Conservation (phyloP, 371 early-diverging fungal species). For the Umbelopsis sp. region DNA sequence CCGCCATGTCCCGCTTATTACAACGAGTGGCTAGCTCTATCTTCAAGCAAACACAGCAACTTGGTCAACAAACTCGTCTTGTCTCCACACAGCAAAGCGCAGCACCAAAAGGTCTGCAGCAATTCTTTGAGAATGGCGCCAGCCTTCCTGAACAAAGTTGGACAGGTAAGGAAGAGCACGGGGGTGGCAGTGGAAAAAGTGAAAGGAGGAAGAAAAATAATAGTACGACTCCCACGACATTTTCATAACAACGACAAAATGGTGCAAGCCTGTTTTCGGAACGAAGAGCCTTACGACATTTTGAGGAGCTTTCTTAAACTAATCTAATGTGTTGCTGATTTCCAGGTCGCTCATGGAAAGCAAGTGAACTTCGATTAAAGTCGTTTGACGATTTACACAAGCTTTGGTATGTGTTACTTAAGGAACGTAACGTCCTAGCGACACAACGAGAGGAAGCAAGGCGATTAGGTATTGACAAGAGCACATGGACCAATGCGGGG, state of each 20-base stretch:
- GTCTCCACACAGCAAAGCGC: not conserved
- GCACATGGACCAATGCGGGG: constrained; percentile 73
- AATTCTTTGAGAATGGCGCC: constrained; percentile 87
- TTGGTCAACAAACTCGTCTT: constrained; percentile 4
- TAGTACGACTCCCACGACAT: not conserved
- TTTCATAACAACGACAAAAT: no score
- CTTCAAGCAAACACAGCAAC: constrained; percentile 1
- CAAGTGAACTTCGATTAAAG: constrained; percentile 88
- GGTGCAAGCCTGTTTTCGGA: not conserved
- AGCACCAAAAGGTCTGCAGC: constrained; percentile 69
- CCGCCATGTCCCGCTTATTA: constrained; percentile 5
- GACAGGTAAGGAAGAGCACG: constrained; percentile 57
- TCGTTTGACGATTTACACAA: constrained; percentile 96
- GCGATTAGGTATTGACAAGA: constrained; percentile 64
- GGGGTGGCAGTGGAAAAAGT: not conserved
- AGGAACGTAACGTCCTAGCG: constrained; percentile 92
- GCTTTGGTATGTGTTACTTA: constrained; percentile 93
- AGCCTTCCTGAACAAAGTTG: constrained; percentile 65
- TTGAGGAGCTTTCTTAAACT: no score
- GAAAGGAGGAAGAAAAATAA: not conserved
- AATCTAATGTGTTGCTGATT: no score
- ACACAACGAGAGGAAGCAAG: constrained; percentile 86
- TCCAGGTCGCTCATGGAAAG: constrained; percentile 90
- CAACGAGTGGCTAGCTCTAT: constrained; percentile 6
- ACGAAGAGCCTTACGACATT: not conserved